These are phyloP conservation scores for Emydomyces testavorans DNA, from an alignment of 2,329 filamentous ascomycete species.

Conservation along the genomic window DNA sequence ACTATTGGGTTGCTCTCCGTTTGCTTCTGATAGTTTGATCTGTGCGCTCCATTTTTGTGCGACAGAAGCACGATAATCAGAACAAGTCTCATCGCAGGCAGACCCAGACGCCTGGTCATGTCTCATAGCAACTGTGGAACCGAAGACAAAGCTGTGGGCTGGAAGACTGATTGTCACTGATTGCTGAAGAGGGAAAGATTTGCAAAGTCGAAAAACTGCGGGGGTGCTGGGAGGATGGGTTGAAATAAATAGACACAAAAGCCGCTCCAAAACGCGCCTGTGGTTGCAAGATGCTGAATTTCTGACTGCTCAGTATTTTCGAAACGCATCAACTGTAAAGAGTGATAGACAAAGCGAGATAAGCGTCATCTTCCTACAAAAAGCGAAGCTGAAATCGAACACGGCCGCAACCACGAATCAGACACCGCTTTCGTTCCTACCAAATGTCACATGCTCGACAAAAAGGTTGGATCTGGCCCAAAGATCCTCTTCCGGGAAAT, in stretches of 20 bases:
- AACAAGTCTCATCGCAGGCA: background rate
- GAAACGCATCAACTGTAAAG: too few relatives aligned
- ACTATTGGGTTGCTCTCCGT: background rate
- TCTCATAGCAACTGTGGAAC: background rate
- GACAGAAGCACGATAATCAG: background rate
- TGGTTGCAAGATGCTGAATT: too few relatives aligned
- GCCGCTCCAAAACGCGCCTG: background rate
- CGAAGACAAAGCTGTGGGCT: background rate
- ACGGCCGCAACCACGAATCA: background rate
- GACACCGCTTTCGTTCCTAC: background rate
- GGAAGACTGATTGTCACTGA: background rate
- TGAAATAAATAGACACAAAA: background rate
- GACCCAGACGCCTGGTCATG: background rate
- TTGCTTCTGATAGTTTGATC: background rate
- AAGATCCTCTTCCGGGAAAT: slow-evolving; percentile 29
- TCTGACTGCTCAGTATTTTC: too few relatives aligned
- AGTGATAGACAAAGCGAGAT: too few relatives aligned
- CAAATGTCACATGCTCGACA: slow-evolving; percentile 7
- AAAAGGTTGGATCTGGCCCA: slow-evolving; percentile 29
- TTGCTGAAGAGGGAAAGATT: background rate
- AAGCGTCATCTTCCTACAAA: too few relatives aligned
- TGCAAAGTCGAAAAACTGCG: too few relatives aligned
- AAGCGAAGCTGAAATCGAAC: background rate
- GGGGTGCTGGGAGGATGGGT: too few relatives aligned
- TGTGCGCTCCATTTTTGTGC: background rate